Evolutionary conservation across 768 basidiomycete genomes (phyloP).

Genomic region (Boletus tylopilopsis): DNA sequence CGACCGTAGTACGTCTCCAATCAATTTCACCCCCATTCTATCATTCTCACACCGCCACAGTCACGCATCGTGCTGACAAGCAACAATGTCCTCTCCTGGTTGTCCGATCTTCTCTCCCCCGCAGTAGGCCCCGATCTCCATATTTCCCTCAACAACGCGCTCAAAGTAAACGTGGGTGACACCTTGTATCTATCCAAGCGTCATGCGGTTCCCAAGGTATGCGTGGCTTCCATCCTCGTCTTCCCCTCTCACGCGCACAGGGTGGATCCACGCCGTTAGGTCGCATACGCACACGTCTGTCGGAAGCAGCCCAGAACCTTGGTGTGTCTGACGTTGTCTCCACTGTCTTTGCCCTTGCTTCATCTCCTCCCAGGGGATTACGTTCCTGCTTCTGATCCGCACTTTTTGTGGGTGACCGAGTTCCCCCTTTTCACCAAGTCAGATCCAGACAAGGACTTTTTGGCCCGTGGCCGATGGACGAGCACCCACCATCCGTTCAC

Average conservation of each 20-base stretch:
- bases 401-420: conserved; percentile 95
- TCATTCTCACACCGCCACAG: conserved; percentile 31
- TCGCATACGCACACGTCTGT: conserved; percentile 59
- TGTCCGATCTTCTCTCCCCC: conserved; percentile 31
- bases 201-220: conserved; percentile 49
- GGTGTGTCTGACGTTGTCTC: conserved; percentile 40
- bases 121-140: conserved; percentile 25
- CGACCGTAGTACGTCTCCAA: conserved; percentile 22
- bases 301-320: conserved; percentile 59
- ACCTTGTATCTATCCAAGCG: conserved; percentile 57
- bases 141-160: conserved; percentile 35
- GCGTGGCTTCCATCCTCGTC: conserved; percentile 13
- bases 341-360: conserved; percentile 1
- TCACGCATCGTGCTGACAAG: conserved; percentile 49
- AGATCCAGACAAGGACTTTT: conserved; percentile 83
- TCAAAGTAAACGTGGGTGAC: conserved; percentile 48
- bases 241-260: conserved; percentile 39
- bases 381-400: conserved; percentile 52
- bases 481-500: conserved; percentile 96
- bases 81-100: conserved; percentile 45
- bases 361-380: conserved; percentile 48
- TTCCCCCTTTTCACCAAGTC: conserved; percentile 89
- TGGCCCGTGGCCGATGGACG: conserved; percentile 86
- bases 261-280: conserved; percentile 87
- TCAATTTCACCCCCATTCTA: neutral